phyloP scores from a whole-genome alignment of 306 rosid genomes.

The Quercus engelmannii region DNA sequence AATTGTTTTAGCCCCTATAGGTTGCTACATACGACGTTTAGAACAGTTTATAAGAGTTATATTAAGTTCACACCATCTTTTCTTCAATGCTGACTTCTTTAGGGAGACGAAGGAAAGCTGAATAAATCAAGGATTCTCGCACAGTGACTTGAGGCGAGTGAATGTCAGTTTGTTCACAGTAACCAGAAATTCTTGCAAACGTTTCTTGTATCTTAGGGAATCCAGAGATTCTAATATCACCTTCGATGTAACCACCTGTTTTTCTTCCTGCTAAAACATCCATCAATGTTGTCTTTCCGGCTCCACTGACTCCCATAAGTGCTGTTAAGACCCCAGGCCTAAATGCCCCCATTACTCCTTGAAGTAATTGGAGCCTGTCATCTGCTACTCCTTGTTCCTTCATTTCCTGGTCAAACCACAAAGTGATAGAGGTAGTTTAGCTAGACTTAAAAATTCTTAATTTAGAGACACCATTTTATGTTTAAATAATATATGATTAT shows the following conservation, averaged over 20 bases:
- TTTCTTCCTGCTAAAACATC: conserved; percentile 97
- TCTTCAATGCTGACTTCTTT: conserved; percentile 70
- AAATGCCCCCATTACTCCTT: conserved; percentile 77
- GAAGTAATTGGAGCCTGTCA: conserved; percentile 74
- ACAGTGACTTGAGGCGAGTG: conserved; percentile 55
- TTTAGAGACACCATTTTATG: not conserved
- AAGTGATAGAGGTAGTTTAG: not conserved
- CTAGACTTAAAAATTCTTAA: not conserved
- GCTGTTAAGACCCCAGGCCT: conserved; percentile 96
- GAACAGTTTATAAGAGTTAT: not conserved
- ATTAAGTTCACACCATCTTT: conserved; percentile 55
- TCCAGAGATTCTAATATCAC: conserved; percentile 83
- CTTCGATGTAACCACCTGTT: conserved; percentile 89
- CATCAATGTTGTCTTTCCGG: conserved; percentile 98
- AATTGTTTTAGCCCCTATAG: too few relatives aligned
- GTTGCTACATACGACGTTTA: not conserved
- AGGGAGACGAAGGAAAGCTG: conserved; percentile 93
- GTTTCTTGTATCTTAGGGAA: conserved; percentile 95
- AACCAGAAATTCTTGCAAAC: conserved; percentile 95
- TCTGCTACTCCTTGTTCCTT: conserved; percentile 79
- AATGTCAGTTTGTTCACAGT: conserved; percentile 71
- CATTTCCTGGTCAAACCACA: conserved; percentile 64
- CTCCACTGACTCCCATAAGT: conserved; percentile 97
- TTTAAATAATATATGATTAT: too few relatives aligned
- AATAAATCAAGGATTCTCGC: conserved; percentile 84